Conservation (phyloP, 805 yeast genomes). For the Starmerella scarabaei region DNA sequence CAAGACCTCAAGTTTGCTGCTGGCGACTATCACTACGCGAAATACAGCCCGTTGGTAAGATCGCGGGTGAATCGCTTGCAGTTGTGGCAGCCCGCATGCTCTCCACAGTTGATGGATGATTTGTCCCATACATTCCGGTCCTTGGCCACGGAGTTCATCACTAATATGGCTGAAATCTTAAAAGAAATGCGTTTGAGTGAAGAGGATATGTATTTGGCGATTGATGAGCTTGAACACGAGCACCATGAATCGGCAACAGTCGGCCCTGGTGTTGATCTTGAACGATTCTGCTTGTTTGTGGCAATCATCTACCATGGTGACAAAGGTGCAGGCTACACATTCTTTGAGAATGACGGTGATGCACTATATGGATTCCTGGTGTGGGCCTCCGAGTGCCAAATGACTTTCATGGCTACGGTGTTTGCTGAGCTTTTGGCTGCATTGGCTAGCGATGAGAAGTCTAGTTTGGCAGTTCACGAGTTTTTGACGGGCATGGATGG, state of each 20-base stretch:
- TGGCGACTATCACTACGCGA: constrained; percentile 8
- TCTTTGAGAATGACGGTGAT: constrained; percentile 59
- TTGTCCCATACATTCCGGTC: constrained; percentile 19
- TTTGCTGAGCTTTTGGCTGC: constrained; percentile 70
- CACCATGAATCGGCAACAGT: constrained; percentile 1
- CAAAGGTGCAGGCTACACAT: constrained; percentile 39
- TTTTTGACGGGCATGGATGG: constrained; percentile 33
- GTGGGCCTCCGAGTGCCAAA: constrained; percentile 79
- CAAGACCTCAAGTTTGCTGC: constrained; percentile 22
- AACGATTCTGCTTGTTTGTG: constrained; percentile 67
- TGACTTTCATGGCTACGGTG: constrained; percentile 61
- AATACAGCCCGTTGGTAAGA: constrained; percentile 16
- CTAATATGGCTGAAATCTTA: constrained; percentile 29
- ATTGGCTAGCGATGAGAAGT: constrained; percentile 31
- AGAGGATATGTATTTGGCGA: constrained; percentile 28
- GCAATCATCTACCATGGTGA: constrained; percentile 56
- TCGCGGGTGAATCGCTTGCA: constrained; percentile 22
- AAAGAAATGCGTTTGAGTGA: constrained; percentile 30
- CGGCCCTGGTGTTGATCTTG: constrained; percentile 62
- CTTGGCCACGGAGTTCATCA: constrained; percentile 24
- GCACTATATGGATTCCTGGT: constrained; percentile 66
- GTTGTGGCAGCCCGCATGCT: constrained; percentile 11
- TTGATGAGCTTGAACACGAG: constrained; percentile 13
- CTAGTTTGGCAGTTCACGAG: constrained; percentile 32
- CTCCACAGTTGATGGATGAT: constrained; percentile 6